A percentile compares a stretch with the other conserved stretches of the same genome.
phyloP scores from a whole-genome alignment of 108 stramenopile genomes.

The Fistulifera solaris region DNA sequence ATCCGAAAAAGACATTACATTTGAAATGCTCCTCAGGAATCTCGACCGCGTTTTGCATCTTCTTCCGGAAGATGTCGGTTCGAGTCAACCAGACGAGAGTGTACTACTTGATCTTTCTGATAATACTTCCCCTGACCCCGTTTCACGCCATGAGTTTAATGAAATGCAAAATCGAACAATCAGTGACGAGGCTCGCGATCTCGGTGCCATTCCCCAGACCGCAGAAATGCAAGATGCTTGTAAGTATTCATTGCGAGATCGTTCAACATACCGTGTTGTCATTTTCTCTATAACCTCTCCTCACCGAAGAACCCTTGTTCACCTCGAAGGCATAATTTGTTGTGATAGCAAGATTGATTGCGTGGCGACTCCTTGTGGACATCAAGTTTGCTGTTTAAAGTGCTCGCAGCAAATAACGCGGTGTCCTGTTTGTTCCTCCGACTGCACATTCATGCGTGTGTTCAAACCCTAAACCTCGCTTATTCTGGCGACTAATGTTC shows the following conservation, averaged over 20 bases:
- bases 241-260: background rate
- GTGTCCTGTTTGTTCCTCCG: constrained; percentile 57
- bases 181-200: background rate
- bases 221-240: background rate
- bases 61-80: background rate
- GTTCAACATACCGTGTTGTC: too few relatives aligned
- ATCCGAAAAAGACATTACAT: constrained; percentile 46
- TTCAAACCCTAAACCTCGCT: constrained; percentile 46
- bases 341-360: constrained; percentile 50
- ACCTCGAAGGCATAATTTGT: constrained; percentile 51
- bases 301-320: constrained; percentile 2
- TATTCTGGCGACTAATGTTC: too few relatives aligned
- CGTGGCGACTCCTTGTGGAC: constrained; percentile 74
- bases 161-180: background rate
- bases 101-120: background rate
- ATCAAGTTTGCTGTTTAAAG: constrained; percentile 60
- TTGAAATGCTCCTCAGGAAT: constrained; percentile 26
- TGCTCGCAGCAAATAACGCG: constrained; percentile 35
- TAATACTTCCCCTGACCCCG: background rate
- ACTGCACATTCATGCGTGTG: constrained; percentile 56
- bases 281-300: too few relatives aligned
- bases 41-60: constrained; percentile 27
- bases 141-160: background rate
- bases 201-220: background rate
- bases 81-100: too few relatives aligned